These are phyloP conservation scores for Atalantia buxifolia DNA, from an alignment of 345 rosid genomes.

Conservation along the genomic window DNA sequence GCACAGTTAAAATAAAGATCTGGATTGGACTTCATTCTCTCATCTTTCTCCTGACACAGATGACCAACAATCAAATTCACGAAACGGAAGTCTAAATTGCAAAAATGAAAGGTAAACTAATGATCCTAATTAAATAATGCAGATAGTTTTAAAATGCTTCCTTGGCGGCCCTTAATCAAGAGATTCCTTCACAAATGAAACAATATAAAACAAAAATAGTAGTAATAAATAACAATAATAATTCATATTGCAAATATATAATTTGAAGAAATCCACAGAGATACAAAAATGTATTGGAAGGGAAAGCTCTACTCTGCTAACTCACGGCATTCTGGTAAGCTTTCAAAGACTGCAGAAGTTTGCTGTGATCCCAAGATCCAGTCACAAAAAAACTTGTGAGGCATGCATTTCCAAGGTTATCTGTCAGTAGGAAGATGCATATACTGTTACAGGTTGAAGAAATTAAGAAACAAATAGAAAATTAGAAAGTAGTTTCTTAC, in stretches of 20 bases:
- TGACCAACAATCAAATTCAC: slow-evolving; percentile 4
- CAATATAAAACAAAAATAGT: no score
- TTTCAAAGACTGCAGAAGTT: slow-evolving; percentile 63
- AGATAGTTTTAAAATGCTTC: neutral
- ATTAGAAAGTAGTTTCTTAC: neutral
- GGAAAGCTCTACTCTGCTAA: slow-evolving; percentile 6
- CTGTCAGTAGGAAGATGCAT: slow-evolving; percentile 33
- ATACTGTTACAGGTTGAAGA: neutral
- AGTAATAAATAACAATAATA: neutral
- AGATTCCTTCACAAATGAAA: neutral
- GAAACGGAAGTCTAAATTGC: neutral
- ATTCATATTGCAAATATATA: neutral
- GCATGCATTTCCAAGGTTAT: slow-evolving; percentile 76
- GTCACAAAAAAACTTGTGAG: slow-evolving; percentile 65
- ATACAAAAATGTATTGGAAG: neutral
- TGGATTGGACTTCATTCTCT: slow-evolving; percentile 58
- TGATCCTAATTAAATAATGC: neutral
- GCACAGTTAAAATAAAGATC: slow-evolving; percentile 69
- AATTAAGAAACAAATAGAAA: neutral
- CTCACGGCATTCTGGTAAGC: slow-evolving; percentile 83
- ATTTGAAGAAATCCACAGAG: neutral
- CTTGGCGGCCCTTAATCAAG: neutral
- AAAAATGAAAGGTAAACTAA: neutral
- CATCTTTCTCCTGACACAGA: slow-evolving; percentile 62
- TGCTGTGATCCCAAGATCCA: slow-evolving; percentile 72